Evolutionary conservation across 2,329 filamentous ascomycete species (phyloP).

Genomic region (Sporothrix euskadiensis): DNA sequence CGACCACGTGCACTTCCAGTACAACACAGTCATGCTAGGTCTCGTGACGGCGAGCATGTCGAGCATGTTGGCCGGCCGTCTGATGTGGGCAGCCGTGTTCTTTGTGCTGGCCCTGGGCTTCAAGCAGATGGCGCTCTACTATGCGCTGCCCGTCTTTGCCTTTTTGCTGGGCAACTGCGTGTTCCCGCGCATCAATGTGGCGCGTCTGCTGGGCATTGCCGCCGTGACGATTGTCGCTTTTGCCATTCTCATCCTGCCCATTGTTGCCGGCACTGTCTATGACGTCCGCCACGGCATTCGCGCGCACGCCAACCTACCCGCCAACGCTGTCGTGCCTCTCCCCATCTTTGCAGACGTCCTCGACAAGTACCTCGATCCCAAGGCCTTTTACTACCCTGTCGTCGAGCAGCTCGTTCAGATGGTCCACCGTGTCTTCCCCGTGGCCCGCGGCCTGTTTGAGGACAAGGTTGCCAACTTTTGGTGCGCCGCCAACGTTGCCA

Average conservation of each 20-base stretch:
- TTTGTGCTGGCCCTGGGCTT: slow-evolving; percentile 94
- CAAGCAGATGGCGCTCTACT: slow-evolving; percentile 99
- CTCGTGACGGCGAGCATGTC: slow-evolving; percentile 84
- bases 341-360: slow-evolving; percentile 60
- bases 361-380: slow-evolving; percentile 59
- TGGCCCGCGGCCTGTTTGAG: slow-evolving; percentile 92
- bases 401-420: slow-evolving; percentile 79
- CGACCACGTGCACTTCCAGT: slow-evolving; percentile 96
- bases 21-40: slow-evolving; percentile 98
- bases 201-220: slow-evolving; percentile 73
- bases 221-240: slow-evolving; percentile 73
- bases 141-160: slow-evolving; percentile 87
- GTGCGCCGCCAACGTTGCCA: slow-evolving; percentile 85
- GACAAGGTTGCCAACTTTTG: slow-evolving; percentile 99
- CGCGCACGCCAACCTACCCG: slow-evolving; percentile 56
- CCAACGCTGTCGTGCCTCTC: slow-evolving; percentile 60
- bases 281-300: slow-evolving; percentile 66
- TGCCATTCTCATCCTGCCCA: slow-evolving; percentile 70
- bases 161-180: slow-evolving; percentile 86
- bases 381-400: slow-evolving; percentile 71
- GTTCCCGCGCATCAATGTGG: slow-evolving; percentile 67
- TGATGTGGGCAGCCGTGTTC: slow-evolving; percentile 87
- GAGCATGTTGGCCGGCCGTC: slow-evolving; percentile 80
- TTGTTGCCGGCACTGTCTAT: slow-evolving; percentile 70
- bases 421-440: slow-evolving; percentile 91